These are phyloP conservation scores for Marasmius sp. DNA, from an alignment of 1,284 basidiomycete genomes.

Conservation along the genomic window DNA sequence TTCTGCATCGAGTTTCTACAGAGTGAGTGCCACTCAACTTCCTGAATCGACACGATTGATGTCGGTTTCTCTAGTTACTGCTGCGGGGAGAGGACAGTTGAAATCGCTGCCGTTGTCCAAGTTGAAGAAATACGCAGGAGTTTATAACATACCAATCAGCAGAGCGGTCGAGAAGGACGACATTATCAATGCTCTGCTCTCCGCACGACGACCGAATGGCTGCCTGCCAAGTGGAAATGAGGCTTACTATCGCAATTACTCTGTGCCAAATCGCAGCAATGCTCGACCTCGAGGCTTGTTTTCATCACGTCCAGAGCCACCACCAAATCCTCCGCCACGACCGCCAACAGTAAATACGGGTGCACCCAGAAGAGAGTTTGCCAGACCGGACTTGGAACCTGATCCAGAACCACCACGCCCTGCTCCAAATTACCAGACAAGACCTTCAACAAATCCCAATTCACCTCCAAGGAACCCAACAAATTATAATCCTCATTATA, in stretches of 20 bases:
- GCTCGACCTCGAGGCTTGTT: constrained; percentile 53
- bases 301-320: constrained; percentile 22
- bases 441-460: background rate
- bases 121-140: constrained; percentile 65
- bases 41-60: constrained; percentile 1
- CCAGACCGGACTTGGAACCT: constrained; percentile 43
- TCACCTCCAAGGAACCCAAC: background rate
- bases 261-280: constrained; percentile 53
- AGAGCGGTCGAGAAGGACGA: constrained; percentile 75
- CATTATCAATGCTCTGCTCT: constrained; percentile 61
- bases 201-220: constrained; percentile 54
- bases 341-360: constrained; percentile 26
- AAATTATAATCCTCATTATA: background rate
- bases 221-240: constrained; percentile 57
- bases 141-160: constrained; percentile 65
- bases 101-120: constrained; percentile 54
- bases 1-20: constrained; percentile 70
- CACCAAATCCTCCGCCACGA: constrained; percentile 24
- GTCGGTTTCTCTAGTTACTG: constrained; percentile 52
- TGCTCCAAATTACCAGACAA: constrained; percentile 18
- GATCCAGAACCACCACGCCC: constrained; percentile 25
- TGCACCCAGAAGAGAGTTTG: constrained; percentile 29
- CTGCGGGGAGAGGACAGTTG: constrained; percentile 55
- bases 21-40: constrained; percentile 43
- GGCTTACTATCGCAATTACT: constrained; percentile 66